Base-by-base conservation (phyloP, 2,329 filamentous ascomycete species). In the Sarocladium brachiariae region DNA sequence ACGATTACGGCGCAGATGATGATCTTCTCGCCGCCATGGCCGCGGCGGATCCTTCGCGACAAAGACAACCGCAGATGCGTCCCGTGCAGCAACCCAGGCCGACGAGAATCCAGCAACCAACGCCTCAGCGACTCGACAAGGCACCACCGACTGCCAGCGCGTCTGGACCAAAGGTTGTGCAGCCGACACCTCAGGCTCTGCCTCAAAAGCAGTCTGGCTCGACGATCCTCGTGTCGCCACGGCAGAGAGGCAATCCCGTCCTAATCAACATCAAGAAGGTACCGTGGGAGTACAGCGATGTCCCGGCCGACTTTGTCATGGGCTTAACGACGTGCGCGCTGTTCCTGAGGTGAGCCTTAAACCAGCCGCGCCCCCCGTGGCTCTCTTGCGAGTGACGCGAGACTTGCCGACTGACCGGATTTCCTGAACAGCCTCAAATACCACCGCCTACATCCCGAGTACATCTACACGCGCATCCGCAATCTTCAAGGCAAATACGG, bases 201-300 rank as follows among this genome's bases (percentile, higher is more conserved):
- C 79, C 88, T 1, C 78, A 81, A 54, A 72, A 73, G 45, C 73
- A 73, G 7, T 25, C 46, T 14, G 85, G 86, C 3, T 89, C 87
- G 14, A 82, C 86, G 4, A 95, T 97, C 57, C 77, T 95, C 18
- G 91, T 97, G 25, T 96, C 91, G 31, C 86, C 89, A 14, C 83
- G 91, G 35, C 91, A 99, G 67, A 95, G 95, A 68, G 93, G 92
- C 54, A 99, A 99, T 60, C 93, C 93, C 0, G 87, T 97, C 47
- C 73, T 99, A 25, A 86, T 88, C 50, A 82, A 85, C 66, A 80
- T 99, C 59, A 84, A 86, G 53, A 84, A 86, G 1, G 76, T 95
- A 52, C 81, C 90, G 0, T 99, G 93, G 93, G 93, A 99, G 68
- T 97, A 96, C 67, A 91, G 89, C 54, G 92, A 97, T 62, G 96